Evolutionary conservation across 1,284 basidiomycete species (phyloP), one percentile per base, ranked within the genome.

Genomic region (Sphaerobolus stellatus): DNA sequence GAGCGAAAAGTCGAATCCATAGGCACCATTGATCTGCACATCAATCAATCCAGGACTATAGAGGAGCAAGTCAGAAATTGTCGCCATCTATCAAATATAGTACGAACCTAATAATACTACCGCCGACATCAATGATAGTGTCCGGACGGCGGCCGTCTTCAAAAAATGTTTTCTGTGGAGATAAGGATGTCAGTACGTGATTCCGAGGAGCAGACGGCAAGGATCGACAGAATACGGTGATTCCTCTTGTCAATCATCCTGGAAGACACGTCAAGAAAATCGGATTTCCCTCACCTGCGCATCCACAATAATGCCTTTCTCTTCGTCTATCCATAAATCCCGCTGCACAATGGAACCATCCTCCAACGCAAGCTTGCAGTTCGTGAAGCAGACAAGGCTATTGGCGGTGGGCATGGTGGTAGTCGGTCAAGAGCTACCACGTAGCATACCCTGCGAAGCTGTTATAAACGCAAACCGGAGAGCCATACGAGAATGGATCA

Each of bases 1-100:
- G 14, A 92, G 81, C 18, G 89, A 92, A 64, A 95, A 95, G 70
- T 96, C 93, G 63, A 94, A 87, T 16, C 89, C 88, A 68, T 92
- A 96, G 6, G 86, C 93, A 47, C 93, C 93, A 62, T 96, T 92
- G 60, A 92, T 84, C 64, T 92, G 90, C 27, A 88, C 82, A 66
- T 92, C 89, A 51, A 92, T 77, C 60, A 86, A 81, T 1, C 89
- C 90, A 4, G 90, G 88, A 62, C 88, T 88, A 59, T 25, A 54
- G 33, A 41, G 49, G 31, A 11, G 45, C 8, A 41, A 43, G 20
- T n/a, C 18, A 43, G 24, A 14, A 24, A 38, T 44, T 24, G 24
- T 18, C 45, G n/a, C n/a, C n/a, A n/a, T n/a, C n/a, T n/a, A 28
- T 48, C 57, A 56, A 33, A 57, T 13, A 36, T 20, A 27, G 27